Base-by-base conservation (phyloP, 2,329 filamentous ascomycete genomes). In the Uncinocarpus reesii region DNA sequence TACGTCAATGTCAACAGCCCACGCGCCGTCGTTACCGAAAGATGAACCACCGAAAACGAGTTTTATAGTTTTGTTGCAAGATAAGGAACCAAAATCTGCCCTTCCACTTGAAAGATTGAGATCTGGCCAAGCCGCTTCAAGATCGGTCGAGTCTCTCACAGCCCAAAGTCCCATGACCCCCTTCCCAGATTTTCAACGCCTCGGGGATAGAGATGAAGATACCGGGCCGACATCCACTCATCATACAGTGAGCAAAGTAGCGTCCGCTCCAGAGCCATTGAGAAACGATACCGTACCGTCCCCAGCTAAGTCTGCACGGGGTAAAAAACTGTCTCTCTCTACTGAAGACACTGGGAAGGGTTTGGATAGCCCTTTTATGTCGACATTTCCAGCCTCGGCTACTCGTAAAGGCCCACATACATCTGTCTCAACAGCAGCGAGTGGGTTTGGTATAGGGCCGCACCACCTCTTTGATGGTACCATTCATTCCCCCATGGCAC, bases 401-500 rank as follows among this genome's bases (percentile, higher is more conserved):
- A 13, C 29, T 13, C 41, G 50, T 8, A 52, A 49, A 42, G 47
- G 42, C 13, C 36, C 36, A 21, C 42, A 42, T 42, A n/a, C 36
- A 11, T 42, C 36, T 28, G 26, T 42, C 7, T 43, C 40, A 11
- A 42, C 47, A 8, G 13, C 50, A 29, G 28, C 32, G 20, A 69
- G 68, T 55, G 68, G 65, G 13, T 69, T 81, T 26, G 76, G 75
- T 32, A 72, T 77, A 4, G 82, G 82, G 20, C 86, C 84, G 4
- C 71, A 90, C 49, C 81, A 87, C 60, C 72, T 96, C 1, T 93
- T 96, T 58, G 87, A 95, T 53, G 86, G 78, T 56, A 79, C 86
- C 53, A 84, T 94, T 36, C 84, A 90, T 61, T 81, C 81, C 4
- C 72, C 76, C 10, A 71, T 70, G 41, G 73, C 68, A 2, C 79